Percentiles rank a stretch among this genome's conserved stretches.
These are phyloP conservation scores for Nadsonia commutata DNA, from an alignment of 1,139 yeast genomes.

Conservation along the genomic window DNA sequence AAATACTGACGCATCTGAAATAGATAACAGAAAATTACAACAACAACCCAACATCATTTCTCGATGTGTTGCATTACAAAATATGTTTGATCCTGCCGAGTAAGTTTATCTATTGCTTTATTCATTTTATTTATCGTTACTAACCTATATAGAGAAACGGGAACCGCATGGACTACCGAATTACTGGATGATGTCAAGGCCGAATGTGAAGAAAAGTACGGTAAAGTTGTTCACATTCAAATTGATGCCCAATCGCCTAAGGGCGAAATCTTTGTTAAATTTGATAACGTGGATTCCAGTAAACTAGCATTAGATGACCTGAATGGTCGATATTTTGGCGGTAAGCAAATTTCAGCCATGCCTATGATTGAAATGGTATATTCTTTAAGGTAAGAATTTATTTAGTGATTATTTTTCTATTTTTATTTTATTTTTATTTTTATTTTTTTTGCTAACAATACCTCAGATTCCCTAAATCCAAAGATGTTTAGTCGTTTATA, in stretches of 20 bases:
- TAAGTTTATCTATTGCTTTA: conserved; percentile 10
- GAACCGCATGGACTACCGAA: conserved; percentile 23
- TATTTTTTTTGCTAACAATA: conserved; percentile 1
- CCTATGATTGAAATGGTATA: conserved; percentile 24
- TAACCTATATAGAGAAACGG: conserved; percentile 19
- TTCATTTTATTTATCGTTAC: conserved; percentile 2
- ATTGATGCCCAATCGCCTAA: conserved; percentile 19
- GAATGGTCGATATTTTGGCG: conserved; percentile 26
- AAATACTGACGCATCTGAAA: too few relatives aligned
- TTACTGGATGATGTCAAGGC: conserved; percentile 24
- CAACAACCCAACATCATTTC: conserved; percentile 12
- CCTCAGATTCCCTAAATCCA: conserved; percentile 10
- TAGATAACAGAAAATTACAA: too few relatives aligned
- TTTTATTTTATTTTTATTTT: conserved; percentile 2
- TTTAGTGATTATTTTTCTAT: conserved; percentile 1
- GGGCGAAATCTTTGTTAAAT: conserved; percentile 25
- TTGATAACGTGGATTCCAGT: conserved; percentile 18
- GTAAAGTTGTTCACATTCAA: conserved; percentile 21
- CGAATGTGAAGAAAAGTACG: conserved; percentile 27
- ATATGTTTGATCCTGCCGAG: conserved; percentile 26
- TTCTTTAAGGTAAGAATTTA: conserved; percentile 14
- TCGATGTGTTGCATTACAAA: conserved; percentile 20
- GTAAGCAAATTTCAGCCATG: conserved; percentile 20
- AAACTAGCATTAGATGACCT: conserved; percentile 22
- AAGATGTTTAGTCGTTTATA: conserved; percentile 4